Evolutionary conservation across 2,329 filamentous ascomycete species (phyloP), one percentile per base, ranked within the genome.

Genomic region (Onygenales sp.): DNA sequence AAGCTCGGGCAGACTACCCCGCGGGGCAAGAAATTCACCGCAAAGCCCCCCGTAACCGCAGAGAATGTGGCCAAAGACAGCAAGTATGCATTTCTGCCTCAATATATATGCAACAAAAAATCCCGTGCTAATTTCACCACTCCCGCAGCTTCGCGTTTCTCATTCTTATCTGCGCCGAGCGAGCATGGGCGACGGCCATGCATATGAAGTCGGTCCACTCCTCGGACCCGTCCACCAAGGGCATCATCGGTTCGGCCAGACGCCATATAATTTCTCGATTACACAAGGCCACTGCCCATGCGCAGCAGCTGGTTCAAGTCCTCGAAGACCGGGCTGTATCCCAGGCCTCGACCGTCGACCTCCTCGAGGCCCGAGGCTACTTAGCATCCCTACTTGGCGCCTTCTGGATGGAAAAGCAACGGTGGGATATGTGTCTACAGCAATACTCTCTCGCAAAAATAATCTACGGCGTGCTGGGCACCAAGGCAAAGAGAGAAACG

Each of bases 181-280:
- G 93, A 58, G 88, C 91, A 50, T 97, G 90, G 88, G 92, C 93
- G 39, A 86, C 95, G 69, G 92, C 91, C 54, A 94, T 97, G 90
- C 84, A 87, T 66, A 89, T 96, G 79, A 96, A 95, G 71, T 81
- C 88, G 3, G 76, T 82, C 17, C 88, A 94, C 67, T 82, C 87
- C 40, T 80, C 87, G 61, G 88, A 93, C 62, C 83, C 85, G 56
- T 75, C 77, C 39, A 73, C 77, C 51, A 87, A 88, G 68, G 85
- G 84, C 48, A 86, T 95, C 58, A 81, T 84, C 32, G 86, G 90
- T 56, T 83, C 86, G 51, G 86, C 88, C 14, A 84, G 90, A 65
- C 86, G 86, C 51, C 92, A 98, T 69, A 93, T 97, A 40, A 82
- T 94, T 53, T 95, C 91, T 11, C 83, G 91, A 51, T 76, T 97